Conservation (phyloP, 306 rosid genomes). For the Cucurbita argyrosperma region DNA sequence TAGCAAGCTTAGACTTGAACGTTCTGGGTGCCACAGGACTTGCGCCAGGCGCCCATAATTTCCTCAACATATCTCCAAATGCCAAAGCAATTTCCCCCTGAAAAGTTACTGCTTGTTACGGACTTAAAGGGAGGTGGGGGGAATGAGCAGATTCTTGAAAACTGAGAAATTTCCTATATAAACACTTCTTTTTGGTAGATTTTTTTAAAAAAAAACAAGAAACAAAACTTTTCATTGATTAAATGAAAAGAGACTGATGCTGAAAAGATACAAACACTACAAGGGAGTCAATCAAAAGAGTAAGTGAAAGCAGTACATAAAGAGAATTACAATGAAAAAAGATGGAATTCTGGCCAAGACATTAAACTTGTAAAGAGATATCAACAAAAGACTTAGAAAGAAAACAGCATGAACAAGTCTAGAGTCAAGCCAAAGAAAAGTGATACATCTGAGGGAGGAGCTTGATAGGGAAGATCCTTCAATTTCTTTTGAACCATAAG, state of each 20-base stretch:
- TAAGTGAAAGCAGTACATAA: too few relatives aligned
- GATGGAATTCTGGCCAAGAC: too few relatives aligned
- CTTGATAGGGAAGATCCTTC: neutral
- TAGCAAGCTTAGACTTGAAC: constrained; percentile 87
- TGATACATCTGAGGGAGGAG: neutral
- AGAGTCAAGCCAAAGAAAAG: neutral
- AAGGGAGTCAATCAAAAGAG: too few relatives aligned
- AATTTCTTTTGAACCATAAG: neutral
- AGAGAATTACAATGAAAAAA: too few relatives aligned
- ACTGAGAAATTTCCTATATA: too few relatives aligned
- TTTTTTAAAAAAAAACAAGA: too few relatives aligned
- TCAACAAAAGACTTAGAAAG: neutral
- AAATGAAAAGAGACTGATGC: too few relatives aligned
- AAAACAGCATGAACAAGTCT: neutral
- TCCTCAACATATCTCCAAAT: constrained; percentile 87
- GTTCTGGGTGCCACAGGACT: constrained; percentile 68
- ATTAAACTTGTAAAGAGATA: neutral
- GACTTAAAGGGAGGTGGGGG: neutral
- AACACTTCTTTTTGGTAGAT: too few relatives aligned
- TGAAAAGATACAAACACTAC: too few relatives aligned
- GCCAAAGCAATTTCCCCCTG: constrained; percentile 98
- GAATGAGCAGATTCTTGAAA: too few relatives aligned
- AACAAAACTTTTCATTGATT: too few relatives aligned
- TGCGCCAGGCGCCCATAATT: constrained; percentile 98
- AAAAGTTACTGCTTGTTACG: constrained; percentile 16